These are phyloP conservation scores for Linderniella brevidens DNA, from an alignment of 257 asterid species.

Conservation along the genomic window DNA sequence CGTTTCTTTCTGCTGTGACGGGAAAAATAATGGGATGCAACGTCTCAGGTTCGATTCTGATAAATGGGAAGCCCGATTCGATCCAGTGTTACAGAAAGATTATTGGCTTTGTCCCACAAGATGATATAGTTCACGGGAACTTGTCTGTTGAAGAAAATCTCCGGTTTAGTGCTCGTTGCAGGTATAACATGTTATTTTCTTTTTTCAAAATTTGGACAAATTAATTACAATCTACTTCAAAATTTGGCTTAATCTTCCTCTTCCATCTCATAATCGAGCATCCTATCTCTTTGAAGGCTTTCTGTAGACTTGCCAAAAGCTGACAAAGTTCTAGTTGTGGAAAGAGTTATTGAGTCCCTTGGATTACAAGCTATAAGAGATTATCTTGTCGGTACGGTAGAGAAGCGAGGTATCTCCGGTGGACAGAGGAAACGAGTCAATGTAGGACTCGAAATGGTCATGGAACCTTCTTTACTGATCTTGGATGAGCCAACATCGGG, in stretches of 20 bases:
- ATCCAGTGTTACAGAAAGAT: constrained; percentile 57
- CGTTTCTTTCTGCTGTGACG: constrained; percentile 58
- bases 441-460: constrained; percentile 67
- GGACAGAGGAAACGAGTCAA: constrained; percentile 75
- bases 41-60: constrained; percentile 42
- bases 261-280: constrained; percentile 5
- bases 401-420: constrained; percentile 64
- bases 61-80: constrained; percentile 48
- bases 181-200: constrained; percentile 28
- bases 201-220: background rate
- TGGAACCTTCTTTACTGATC: constrained; percentile 67
- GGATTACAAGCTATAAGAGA: constrained; percentile 62
- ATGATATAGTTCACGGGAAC: constrained; percentile 70
- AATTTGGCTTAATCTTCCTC: background rate
- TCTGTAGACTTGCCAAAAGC: constrained; percentile 51
- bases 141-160: constrained; percentile 66
- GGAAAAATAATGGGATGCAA: constrained; percentile 45
- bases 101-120: constrained; percentile 63
- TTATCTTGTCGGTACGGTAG: constrained; percentile 65
- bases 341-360: constrained; percentile 65
- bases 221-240: background rate
- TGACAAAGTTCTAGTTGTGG: constrained; percentile 61
- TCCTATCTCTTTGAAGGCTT: constrained; percentile 29
- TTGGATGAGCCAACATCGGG: constrained; percentile 81
- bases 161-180: constrained; percentile 70